These are phyloP conservation scores for Trichoderma koningiopsis DNA, from an alignment of 2,329 filamentous ascomycete species.

Conservation along the genomic window DNA sequence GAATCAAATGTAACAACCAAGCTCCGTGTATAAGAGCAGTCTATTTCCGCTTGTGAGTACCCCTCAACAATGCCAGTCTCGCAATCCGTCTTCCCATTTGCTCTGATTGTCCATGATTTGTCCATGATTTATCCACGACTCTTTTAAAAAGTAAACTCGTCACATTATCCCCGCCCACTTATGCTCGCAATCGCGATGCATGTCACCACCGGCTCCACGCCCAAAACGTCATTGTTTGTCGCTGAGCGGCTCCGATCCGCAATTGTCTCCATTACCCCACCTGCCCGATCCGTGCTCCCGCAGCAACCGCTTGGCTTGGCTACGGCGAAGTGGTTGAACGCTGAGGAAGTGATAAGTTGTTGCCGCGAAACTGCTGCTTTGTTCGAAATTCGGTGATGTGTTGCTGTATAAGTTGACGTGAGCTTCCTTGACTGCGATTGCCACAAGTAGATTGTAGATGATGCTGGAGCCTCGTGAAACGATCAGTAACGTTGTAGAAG, in stretches of 20 bases:
- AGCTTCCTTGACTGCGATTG: neutral
- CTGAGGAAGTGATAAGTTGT: neutral
- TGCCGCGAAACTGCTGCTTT: neutral
- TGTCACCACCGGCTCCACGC: neutral
- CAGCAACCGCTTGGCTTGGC: neutral
- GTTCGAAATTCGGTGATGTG: neutral
- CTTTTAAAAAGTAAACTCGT: neutral
- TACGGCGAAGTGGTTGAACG: neutral
- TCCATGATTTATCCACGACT: neutral
- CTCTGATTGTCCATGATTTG: neutral
- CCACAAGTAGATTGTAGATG: neutral
- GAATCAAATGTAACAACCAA: neutral
- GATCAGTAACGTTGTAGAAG: neutral
- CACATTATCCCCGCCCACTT: neutral
- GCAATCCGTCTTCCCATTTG: neutral
- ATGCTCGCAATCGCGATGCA: neutral
- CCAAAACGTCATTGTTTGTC: slow-evolving; percentile 5
- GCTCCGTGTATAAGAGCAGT: neutral
- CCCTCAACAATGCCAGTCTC: neutral
- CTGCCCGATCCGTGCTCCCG: slow-evolving; percentile 4
- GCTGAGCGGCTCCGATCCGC: neutral
- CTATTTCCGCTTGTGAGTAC: neutral
- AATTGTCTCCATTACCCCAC: slow-evolving; percentile 12
- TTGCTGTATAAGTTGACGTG: neutral
- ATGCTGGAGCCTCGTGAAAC: neutral